These are phyloP conservation scores for Fraxinus greggii DNA, from an alignment of 305 asterid genomes.

Conservation along the genomic window DNA sequence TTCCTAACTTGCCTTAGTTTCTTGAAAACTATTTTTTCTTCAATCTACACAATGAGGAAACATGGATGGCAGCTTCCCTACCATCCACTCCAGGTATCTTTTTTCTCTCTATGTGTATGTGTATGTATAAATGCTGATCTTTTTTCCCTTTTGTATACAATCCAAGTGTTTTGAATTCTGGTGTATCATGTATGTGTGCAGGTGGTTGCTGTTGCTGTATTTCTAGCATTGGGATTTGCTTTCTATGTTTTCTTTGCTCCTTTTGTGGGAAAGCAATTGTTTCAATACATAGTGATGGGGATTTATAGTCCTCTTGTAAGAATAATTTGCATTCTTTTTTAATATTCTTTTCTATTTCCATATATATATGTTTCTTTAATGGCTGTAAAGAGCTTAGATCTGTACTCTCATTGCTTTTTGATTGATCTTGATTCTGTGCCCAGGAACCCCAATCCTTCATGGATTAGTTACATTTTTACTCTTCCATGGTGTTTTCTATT, in stretches of 20 bases:
- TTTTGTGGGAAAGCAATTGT: conserved; percentile 79
- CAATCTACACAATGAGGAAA: conserved; percentile 70
- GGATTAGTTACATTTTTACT: conserved; percentile 11
- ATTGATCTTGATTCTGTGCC: conserved; percentile 33
- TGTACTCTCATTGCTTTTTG: conserved; percentile 31
- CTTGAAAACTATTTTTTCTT: conserved; percentile 30
- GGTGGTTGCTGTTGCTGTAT: conserved; percentile 99
- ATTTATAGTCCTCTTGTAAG: conserved; percentile 90
- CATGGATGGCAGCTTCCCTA: conserved; percentile 99
- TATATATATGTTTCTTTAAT: conserved; percentile 19
- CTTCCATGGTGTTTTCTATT: neutral
- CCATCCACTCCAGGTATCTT: conserved; percentile 91
- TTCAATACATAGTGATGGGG: conserved; percentile 83
- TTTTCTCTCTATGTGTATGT: neutral
- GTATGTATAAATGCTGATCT: neutral
- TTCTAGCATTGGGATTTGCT: conserved; percentile 97
- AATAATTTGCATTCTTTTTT: conserved; percentile 17
- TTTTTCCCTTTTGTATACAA: neutral
- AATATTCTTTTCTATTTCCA: conserved; percentile 20
- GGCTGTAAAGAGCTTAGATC: conserved; percentile 42
- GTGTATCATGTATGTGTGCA: conserved; percentile 31
- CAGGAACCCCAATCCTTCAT: conserved; percentile 9
- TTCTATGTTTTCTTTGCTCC: conserved; percentile 99
- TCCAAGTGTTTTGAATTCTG: conserved; percentile 21
- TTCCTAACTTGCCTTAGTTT: conserved; percentile 17